A percentile compares a stretch with the other conserved stretches of the same genome.
phyloP scores from a whole-genome alignment of 2,329 filamentous ascomycete genomes.

The Polychaeton citri region DNA sequence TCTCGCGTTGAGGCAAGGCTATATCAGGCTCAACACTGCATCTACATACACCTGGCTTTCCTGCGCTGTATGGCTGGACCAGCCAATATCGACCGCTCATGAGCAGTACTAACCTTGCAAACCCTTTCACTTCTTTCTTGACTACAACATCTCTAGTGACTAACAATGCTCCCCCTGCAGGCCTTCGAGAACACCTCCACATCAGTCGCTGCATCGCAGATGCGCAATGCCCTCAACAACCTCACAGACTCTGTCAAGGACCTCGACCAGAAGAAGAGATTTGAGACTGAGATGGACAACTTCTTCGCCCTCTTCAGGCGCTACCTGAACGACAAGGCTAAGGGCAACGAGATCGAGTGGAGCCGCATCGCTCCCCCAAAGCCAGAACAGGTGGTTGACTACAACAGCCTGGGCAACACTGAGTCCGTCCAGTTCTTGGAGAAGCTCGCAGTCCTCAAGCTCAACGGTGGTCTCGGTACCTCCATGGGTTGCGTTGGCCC shows the following conservation, averaged over 20 bases:
- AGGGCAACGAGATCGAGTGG: slow-evolving; percentile 94
- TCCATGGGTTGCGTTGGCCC: slow-evolving; percentile 99
- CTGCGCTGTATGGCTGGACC: too few species aligned
- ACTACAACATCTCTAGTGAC: too few species aligned
- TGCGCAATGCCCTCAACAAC: slow-evolving; percentile 93
- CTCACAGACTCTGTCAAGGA: slow-evolving; percentile 84
- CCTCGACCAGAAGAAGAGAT: slow-evolving; percentile 57
- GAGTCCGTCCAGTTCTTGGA: slow-evolving; percentile 89
- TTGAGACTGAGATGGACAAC: slow-evolving; percentile 99
- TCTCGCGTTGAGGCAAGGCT: too few species aligned
- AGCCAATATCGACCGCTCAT: too few species aligned
- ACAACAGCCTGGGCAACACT: slow-evolving; percentile 76
- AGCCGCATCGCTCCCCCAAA: slow-evolving; percentile 91
- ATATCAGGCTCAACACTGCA: too few species aligned
- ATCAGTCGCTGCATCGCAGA: slow-evolving; percentile 93
- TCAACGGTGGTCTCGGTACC: slow-evolving; percentile 97
- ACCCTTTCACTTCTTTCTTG: too few species aligned
- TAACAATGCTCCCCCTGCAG: slow-evolving; percentile 38
- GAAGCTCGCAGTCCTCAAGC: slow-evolving; percentile 97
- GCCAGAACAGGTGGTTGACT: slow-evolving; percentile 86
- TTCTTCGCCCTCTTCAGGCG: slow-evolving; percentile 98
- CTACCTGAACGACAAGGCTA: slow-evolving; percentile 97
- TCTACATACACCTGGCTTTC: too few species aligned
- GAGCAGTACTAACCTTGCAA: too few species aligned
- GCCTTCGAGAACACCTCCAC: slow-evolving; percentile 99